phyloP scores from a whole-genome alignment of 2,329 filamentous ascomycete genomes.

The Beauveria medogensis region DNA sequence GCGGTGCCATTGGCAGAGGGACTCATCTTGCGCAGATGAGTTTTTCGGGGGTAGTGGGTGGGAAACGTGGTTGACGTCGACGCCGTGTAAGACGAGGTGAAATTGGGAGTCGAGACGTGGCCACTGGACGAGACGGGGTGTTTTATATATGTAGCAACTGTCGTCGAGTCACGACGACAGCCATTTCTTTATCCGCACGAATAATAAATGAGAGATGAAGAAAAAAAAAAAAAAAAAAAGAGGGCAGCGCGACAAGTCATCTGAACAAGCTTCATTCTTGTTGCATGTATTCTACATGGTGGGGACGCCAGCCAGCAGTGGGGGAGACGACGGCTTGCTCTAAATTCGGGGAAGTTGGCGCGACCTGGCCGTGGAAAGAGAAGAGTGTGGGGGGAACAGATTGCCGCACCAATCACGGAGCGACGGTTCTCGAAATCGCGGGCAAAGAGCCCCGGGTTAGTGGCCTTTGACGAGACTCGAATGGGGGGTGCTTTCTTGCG shows the following conservation, averaged over 20 bases:
- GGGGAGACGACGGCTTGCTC: not conserved
- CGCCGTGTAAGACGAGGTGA: not conserved
- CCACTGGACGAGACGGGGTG: not conserved
- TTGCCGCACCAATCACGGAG: slow-evolving; percentile 9
- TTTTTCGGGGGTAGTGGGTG: not conserved
- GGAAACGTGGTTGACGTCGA: not conserved
- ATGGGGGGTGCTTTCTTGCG: no score
- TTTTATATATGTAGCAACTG: not conserved
- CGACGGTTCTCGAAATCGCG: not conserved
- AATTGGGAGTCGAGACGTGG: not conserved
- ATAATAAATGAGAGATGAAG: not conserved
- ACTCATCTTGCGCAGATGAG: slow-evolving; percentile 2
- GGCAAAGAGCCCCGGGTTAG: no score
- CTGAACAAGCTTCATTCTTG: not conserved
- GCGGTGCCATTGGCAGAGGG: slow-evolving; percentile 12
- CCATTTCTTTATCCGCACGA: not conserved
- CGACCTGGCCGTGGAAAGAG: not conserved
- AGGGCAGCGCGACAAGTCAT: not conserved
- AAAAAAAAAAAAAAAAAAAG: not conserved
- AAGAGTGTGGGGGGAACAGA: not conserved
- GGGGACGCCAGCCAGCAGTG: not conserved
- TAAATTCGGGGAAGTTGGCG: not conserved
- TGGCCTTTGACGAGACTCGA: no score
- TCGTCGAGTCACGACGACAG: not conserved
- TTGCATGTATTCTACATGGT: not conserved